These are phyloP conservation scores for Lactifluus echinatus DNA, from an alignment of 768 basidiomycete species.

Conservation along the genomic window DNA sequence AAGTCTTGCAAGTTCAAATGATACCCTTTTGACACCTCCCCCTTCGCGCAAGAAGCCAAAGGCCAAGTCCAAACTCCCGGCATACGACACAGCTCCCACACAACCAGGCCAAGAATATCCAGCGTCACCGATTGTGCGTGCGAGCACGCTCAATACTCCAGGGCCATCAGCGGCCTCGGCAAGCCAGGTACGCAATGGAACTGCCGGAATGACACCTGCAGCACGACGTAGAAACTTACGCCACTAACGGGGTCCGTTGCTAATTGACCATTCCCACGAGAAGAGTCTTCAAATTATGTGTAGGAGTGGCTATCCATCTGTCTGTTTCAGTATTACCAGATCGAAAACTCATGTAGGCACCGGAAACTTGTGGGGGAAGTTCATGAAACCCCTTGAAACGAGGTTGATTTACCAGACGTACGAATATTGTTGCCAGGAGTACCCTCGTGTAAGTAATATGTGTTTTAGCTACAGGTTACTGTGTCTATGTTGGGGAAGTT, in stretches of 20 bases:
- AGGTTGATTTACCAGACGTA: background rate
- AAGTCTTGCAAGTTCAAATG: constrained; percentile 18
- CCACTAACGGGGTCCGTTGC: background rate
- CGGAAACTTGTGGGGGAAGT: background rate
- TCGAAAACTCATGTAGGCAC: background rate
- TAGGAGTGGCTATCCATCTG: background rate
- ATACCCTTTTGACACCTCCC: constrained; percentile 18
- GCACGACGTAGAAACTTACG: constrained; percentile 7
- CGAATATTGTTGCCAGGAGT: background rate
- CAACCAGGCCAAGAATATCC: constrained; percentile 8
- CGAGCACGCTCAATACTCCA: background rate
- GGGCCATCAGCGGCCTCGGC: constrained; percentile 3
- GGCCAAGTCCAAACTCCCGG: background rate
- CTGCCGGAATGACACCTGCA: constrained; percentile 19
- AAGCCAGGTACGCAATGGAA: background rate
- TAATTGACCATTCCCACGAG: background rate
- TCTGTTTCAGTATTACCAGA: background rate
- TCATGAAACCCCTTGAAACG: background rate
- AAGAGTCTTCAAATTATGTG: background rate
- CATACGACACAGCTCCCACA: constrained; percentile 17
- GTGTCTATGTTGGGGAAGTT: background rate
- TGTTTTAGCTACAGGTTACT: too few species aligned
- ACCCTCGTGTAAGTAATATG: constrained; percentile 1
- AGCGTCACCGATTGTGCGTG: constrained; percentile 5
- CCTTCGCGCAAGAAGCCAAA: constrained; percentile 12